Percentiles rank a stretch among this genome's conserved stretches.
These are phyloP conservation scores for Mucor piriformis DNA, from an alignment of 371 early-diverging fungal species.

Conservation along the genomic window DNA sequence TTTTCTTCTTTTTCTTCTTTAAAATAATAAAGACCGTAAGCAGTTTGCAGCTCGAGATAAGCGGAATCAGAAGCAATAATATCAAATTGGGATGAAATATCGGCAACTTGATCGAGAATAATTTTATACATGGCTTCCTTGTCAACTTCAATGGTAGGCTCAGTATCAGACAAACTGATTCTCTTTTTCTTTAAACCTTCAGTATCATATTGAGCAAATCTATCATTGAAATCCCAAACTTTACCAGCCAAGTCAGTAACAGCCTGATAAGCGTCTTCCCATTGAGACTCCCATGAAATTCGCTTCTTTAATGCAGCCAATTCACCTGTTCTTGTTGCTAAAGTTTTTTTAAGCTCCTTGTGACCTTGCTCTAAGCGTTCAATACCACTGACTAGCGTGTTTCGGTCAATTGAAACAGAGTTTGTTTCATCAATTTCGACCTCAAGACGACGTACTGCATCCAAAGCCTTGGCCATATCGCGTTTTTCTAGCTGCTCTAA, in stretches of 20 bases:
- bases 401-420: constrained; percentile 42
- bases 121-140: background rate
- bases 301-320: constrained; percentile 22
- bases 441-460: constrained; percentile 33
- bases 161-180: background rate
- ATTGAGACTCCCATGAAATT: constrained; percentile 26
- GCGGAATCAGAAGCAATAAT: constrained; percentile 14
- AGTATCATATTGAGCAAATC: constrained; percentile 38
- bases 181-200: constrained; percentile 20
- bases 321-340: constrained; percentile 27
- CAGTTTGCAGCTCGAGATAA: constrained; percentile 15
- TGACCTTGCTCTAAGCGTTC: constrained; percentile 33
- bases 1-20: background rate
- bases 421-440: constrained; percentile 44
- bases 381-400: constrained; percentile 33
- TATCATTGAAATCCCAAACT: constrained; percentile 42
- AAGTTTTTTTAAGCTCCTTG: constrained; percentile 14
- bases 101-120: background rate
- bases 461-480: constrained; percentile 29
- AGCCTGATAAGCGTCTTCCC: constrained; percentile 16
- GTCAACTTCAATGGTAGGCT: background rate
- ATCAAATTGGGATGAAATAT: background rate
- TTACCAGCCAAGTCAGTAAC: constrained; percentile 24
- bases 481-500: constrained; percentile 35
- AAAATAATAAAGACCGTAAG: constrained; percentile 12